Base-by-base conservation (phyloP, 2,329 filamentous ascomycete genomes). In the Pyricularia pennisetigena region DNA sequence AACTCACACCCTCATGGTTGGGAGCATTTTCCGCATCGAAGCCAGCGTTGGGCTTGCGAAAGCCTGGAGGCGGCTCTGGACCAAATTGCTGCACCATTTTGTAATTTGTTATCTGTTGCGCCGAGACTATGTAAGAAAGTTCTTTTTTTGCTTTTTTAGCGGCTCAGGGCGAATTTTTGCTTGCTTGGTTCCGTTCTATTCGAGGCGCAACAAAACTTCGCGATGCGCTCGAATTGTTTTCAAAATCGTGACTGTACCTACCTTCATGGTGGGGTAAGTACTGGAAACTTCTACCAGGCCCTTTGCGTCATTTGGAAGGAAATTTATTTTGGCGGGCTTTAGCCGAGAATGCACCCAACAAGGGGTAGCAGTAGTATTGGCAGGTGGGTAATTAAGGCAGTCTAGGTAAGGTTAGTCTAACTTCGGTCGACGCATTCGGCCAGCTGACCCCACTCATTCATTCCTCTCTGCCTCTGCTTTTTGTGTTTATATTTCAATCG, bases 1-100 rank as follows among this genome's bases (percentile, higher is more conserved):
- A 62, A 78, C 89, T 72, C 74, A 85, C 84, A 77, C 85, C 83
- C 73, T 85, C 83, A 74, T 84, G 80, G 75, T 86, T 86, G 69
- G 79, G 76, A 67, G 84, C 82, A 64, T 84, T 78, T 74, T 88
- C 77, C 77, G 88, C 76, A 78, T 90, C 78, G 78, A 90, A 86
- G 81, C 85, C 75, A 78, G 84, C 80, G 76, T 88, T 82, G 23
- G 66, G 24, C 49, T 32, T 32, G 66, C 66, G 66, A 20, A 67
- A 28, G 41, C 66, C 66, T 32, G 66, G 65, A 4, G 65, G 65
- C 4, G 65, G 65, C 26, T 66, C 35, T 10, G 65, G 65, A n/a
- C 65, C 65, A 67, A 81, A 74, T 26, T 73, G 75, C 67, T 74
- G 73, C 49, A 71, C 71, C 64, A 73, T 73, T 74, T 75, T 65